Evolutionary conservation across 768 basidiomycete genomes (phyloP).

Genomic region (Mycena galopus): DNA sequence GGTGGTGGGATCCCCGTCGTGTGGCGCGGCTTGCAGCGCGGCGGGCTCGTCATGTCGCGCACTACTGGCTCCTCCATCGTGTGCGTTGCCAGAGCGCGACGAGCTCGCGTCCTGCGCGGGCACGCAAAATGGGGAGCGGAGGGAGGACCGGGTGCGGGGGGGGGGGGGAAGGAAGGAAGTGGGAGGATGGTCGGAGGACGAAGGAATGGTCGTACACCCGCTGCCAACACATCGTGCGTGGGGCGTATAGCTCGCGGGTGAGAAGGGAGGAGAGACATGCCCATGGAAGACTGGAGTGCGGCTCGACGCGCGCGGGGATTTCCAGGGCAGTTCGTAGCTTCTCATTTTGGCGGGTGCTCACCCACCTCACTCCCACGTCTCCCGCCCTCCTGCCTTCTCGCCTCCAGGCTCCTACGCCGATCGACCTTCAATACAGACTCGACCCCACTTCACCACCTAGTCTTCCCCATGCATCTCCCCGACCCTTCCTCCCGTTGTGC

Average conservation of each 20-base stretch:
- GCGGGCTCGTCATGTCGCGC: not conserved
- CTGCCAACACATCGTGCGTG: not conserved
- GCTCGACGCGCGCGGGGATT: not conserved
- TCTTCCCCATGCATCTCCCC: not conserved
- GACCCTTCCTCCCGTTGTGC: not conserved
- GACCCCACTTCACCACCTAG: not conserved
- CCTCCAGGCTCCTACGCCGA: not conserved
- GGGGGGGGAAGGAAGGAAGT: not conserved
- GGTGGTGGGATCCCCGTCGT: not conserved
- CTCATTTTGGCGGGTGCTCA: not conserved
- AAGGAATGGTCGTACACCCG: not conserved
- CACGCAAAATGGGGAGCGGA: no score
- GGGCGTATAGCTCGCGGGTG: not conserved
- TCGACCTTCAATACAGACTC: not conserved
- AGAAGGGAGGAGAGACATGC: not conserved
- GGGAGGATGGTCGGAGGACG: not conserved
- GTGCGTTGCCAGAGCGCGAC: not conserved
- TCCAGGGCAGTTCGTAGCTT: not conserved
- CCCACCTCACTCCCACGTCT: not conserved
- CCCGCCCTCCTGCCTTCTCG: not conserved
- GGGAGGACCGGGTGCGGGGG: not conserved
- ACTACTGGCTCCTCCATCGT: not conserved
- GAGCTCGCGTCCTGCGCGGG: no score
- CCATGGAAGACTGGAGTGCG: not conserved
- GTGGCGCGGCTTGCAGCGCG: not conserved